A percentile compares a stretch with the other conserved stretches of the same genome.
These are phyloP conservation scores for Septoria petroselini DNA, from an alignment of 2,329 filamentous ascomycete species.

Conservation along the genomic window DNA sequence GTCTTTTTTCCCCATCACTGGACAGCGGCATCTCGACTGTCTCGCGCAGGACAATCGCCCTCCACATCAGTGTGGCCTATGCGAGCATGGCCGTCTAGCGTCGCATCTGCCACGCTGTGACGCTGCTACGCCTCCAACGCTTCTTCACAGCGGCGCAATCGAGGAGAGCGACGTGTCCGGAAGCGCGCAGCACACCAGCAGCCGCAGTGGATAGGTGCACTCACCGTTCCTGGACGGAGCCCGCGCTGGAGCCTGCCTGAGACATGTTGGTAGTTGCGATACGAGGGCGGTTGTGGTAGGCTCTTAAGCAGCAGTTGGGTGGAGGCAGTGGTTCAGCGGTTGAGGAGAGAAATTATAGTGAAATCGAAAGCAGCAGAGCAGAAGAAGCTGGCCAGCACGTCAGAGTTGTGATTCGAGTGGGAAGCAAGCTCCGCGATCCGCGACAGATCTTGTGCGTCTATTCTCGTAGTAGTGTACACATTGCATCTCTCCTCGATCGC, in stretches of 20 bases:
- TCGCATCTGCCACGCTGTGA: too few species aligned
- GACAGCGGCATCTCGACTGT: too few species aligned
- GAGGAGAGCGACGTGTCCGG: too few species aligned
- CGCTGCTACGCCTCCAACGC: too few species aligned
- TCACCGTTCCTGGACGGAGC: constrained; percentile 31
- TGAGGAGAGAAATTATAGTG: constrained; percentile 3
- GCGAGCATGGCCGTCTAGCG: neutral
- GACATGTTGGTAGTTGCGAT: constrained; percentile 10
- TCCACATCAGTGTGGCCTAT: neutral
- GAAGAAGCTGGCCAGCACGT: neutral
- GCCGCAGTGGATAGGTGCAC: constrained; percentile 6
- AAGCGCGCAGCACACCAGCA: constrained; percentile 2
- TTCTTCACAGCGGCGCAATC: too few species aligned
- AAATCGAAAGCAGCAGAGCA: too few species aligned
- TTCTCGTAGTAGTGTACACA: neutral
- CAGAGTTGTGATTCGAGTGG: neutral
- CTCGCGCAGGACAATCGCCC: neutral
- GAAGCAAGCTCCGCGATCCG: too few species aligned
- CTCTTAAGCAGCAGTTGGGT: neutral
- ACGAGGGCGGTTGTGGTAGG: constrained; percentile 1
- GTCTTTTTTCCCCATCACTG: too few species aligned
- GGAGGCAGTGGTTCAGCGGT: neutral
- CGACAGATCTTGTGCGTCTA: neutral
- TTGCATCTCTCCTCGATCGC: neutral
- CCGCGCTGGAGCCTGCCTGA: constrained; percentile 26